Evolutionary conservation across 83 land plant genomes (phyloP).

Genomic region (Picea abies): DNA sequence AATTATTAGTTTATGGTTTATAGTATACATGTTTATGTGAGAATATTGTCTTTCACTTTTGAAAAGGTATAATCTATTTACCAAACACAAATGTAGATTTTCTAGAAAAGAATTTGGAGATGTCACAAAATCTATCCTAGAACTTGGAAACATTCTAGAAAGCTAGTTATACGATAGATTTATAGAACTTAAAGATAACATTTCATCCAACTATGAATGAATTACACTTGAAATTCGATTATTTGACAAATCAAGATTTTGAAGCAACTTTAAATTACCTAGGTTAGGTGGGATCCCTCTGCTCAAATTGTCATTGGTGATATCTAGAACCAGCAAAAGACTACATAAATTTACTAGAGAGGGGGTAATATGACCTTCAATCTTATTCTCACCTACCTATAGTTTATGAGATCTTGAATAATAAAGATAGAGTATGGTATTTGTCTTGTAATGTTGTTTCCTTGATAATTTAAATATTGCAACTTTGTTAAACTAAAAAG

Average conservation of each 20-base stretch:
- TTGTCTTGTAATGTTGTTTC: constrained; percentile 26
- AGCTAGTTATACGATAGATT: constrained; percentile 38
- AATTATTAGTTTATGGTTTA: not conserved
- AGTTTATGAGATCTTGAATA: constrained; percentile 21
- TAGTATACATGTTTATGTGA: not conserved
- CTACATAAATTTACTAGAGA: constrained; percentile 22
- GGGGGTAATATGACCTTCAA: constrained; percentile 38
- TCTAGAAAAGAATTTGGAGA: constrained; percentile 21
- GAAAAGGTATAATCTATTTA: not conserved
- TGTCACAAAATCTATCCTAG: constrained; percentile 12
- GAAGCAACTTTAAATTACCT: constrained; percentile 28
- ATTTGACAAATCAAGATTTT: constrained; percentile 34
- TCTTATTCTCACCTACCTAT: constrained; percentile 38
- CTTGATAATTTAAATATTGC: constrained; percentile 24
- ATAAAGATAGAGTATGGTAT: constrained; percentile 32
- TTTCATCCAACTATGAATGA: constrained; percentile 25
- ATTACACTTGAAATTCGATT: constrained; percentile 32
- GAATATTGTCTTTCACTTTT: not conserved
- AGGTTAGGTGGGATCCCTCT: constrained; percentile 30
- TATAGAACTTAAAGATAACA: constrained; percentile 27
- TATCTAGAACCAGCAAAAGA: constrained; percentile 22
- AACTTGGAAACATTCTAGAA: constrained; percentile 28
- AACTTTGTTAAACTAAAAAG: constrained; percentile 16
- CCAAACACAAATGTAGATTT: constrained; percentile 24
- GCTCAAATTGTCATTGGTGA: constrained; percentile 31